Evolutionary conservation across 306 rosid species (phyloP), one percentile per base, ranked within the genome.

Genomic region (Corylus americana): DNA sequence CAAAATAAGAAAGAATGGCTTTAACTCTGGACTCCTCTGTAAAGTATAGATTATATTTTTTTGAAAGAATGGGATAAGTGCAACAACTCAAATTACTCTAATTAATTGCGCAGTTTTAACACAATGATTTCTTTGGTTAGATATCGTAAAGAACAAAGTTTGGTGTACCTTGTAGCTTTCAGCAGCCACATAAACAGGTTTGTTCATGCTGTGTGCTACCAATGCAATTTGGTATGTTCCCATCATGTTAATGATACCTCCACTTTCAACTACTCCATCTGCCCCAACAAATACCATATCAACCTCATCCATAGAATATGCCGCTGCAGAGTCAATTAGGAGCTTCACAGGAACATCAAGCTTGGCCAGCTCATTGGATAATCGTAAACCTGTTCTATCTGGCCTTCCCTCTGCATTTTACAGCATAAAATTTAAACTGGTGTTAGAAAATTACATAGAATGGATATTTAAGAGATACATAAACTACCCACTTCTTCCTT

Each of bases 201-300:
- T 92, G 84, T 84, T 85, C 98, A 92, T 90, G 86, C 98, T 77
- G 84, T 92, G 93, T 3, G 96, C 98, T 48, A 95, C 96, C 79
- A 92, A 71, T 7, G 98, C 96, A 80, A 91, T 92, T 89, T 95
- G 98, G 85, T 90, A 95, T 9, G 98, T 90, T 42, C 98, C 98
- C 97, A 92, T 91, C 98, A 92, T 91, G 89, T 92, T 95, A 45
- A 95, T 92, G 71, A 95, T 92, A 55, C 98, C 98, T 39, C 98
- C 98, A 79, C 97, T 95, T 82, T 92, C 98, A 77, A 95, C 98
- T 53, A 92, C 98, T 77, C 92, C 98, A 73, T 92, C 98, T 1
- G 98, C 98, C 82, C 98, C 98, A 16, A 92, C 95, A 31, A 95
- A 84, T 18, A 95, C 92, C 98, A 95, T 95, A 89, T 95, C 97